Percentiles rank a stretch among this genome's conserved stretches.
These are phyloP conservation scores for Rhodofomes roseus DNA, from an alignment of 1,284 basidiomycete genomes.

Conservation along the genomic window DNA sequence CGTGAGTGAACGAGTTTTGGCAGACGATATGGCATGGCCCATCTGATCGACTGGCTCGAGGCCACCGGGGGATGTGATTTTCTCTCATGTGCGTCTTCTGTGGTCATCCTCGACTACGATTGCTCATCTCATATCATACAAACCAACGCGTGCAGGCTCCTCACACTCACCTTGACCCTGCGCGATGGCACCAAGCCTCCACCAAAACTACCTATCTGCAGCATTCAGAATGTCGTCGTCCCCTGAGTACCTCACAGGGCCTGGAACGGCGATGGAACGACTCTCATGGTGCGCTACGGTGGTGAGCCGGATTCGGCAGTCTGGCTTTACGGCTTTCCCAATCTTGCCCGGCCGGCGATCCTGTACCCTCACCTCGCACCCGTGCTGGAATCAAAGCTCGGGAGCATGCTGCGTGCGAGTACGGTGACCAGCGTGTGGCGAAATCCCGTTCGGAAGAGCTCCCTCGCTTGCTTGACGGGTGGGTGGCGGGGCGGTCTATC, in stretches of 20 bases:
- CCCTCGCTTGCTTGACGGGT: constrained; percentile 69
- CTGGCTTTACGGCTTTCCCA: constrained; percentile 31
- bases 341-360: constrained; percentile 5
- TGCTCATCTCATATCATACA: constrained; percentile 25
- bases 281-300: constrained; percentile 73
- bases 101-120: too few species aligned
- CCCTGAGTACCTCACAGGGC: constrained; percentile 63
- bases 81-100: constrained; percentile 60
- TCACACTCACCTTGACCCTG: constrained; percentile 45
- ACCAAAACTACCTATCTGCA: neutral
- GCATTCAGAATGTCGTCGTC: constrained; percentile 28
- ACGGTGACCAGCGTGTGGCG: constrained; percentile 63
- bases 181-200: constrained; percentile 49
- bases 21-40: constrained; percentile 83
- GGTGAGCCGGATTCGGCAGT: constrained; percentile 48
- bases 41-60: constrained; percentile 72
- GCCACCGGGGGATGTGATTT: constrained; percentile 77
- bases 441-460: constrained; percentile 75
- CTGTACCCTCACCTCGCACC: constrained; percentile 4
- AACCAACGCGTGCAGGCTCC: constrained; percentile 64
- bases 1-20: neutral
- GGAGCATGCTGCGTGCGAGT: constrained; percentile 60
- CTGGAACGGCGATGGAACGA: constrained; percentile 73
- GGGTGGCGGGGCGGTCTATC: constrained; percentile 62
- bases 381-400: constrained; percentile 48